phyloP scores from a whole-genome alignment of 768 basidiomycete species.

The Kwoniella mangroviensis region DNA sequence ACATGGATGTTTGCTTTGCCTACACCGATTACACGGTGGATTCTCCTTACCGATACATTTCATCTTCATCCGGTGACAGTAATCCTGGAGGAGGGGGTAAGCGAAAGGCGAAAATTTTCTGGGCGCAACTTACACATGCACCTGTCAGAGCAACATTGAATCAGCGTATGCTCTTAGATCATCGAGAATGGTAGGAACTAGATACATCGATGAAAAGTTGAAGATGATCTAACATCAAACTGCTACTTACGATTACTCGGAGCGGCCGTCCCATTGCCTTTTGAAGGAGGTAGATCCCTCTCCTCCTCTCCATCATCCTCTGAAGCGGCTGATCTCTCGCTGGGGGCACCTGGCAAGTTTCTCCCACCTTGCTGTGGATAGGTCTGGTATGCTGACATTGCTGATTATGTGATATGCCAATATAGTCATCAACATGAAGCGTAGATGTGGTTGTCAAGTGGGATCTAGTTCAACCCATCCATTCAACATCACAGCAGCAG shows the following conservation, averaged over 20 bases:
- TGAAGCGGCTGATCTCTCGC: conserved; percentile 19
- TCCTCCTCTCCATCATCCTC: conserved; percentile 23
- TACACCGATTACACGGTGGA: conserved; percentile 50
- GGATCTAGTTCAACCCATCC: too few species aligned
- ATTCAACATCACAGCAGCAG: neutral
- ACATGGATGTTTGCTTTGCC: conserved; percentile 42
- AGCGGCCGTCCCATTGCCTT: conserved; percentile 14
- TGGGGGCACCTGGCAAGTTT: conserved; percentile 1
- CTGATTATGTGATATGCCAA: neutral
- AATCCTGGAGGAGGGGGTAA: conserved; percentile 28
- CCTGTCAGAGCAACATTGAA: conserved; percentile 4
- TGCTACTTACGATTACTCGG: conserved; percentile 18
- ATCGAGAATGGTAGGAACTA: neutral
- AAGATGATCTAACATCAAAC: neutral
- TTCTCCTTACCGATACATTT: conserved; percentile 51
- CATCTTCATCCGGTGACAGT: conserved; percentile 54
- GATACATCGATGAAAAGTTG: too few species aligned
- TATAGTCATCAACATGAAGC: neutral
- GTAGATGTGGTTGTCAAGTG: neutral
- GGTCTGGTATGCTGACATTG: conserved; percentile 11
- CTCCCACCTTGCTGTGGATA: neutral
- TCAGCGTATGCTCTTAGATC: neutral
- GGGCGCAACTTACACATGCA: conserved; percentile 28
- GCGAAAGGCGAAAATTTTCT: neutral
- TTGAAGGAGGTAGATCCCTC: neutral